Evolutionary conservation across 371 early-diverging fungal genomes (phyloP).

Genomic region (Mucor sp.): DNA sequence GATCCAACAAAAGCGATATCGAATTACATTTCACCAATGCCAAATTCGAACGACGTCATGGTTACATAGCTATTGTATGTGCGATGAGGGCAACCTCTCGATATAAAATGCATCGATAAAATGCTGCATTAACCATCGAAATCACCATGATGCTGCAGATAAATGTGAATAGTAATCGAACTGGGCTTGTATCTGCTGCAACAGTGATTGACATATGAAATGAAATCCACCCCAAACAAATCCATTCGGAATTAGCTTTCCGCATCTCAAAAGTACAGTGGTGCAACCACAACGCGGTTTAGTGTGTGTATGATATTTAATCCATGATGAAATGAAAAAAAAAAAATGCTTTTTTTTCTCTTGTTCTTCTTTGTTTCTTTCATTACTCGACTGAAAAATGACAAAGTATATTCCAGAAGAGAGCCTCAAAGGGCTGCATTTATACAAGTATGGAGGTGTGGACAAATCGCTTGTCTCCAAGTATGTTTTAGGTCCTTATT

Average conservation of each 20-base stretch:
- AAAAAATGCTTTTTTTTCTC: not conserved
- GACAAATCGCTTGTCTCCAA: conserved; percentile 91
- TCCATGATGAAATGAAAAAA: not conserved
- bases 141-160: not conserved
- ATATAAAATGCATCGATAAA: not conserved
- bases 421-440: conserved; percentile 61
- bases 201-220: not conserved
- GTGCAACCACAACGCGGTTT: not conserved
- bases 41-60: too few relatives aligned
- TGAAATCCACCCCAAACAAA: not conserved
- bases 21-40: too few relatives aligned
- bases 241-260: not conserved
- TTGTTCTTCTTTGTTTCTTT: not conserved
- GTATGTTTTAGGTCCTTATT: conserved; percentile 87
- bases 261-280: not conserved
- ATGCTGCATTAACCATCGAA: too few relatives aligned
- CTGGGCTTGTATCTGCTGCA: not conserved
- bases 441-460: conserved; percentile 81
- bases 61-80: too few relatives aligned
- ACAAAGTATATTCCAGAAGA: conserved; percentile 42
- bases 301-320: not conserved
- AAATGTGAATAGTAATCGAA: not conserved
- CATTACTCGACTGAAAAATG: not conserved
- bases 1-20: too few relatives aligned
- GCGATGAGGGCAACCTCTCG: too few relatives aligned